A percentile compares a stretch with the other conserved stretches of the same genome.
Evolutionary conservation across 192 early-diverging fungal genomes (phyloP).

Genomic region (Umbelopsis isabellina): DNA sequence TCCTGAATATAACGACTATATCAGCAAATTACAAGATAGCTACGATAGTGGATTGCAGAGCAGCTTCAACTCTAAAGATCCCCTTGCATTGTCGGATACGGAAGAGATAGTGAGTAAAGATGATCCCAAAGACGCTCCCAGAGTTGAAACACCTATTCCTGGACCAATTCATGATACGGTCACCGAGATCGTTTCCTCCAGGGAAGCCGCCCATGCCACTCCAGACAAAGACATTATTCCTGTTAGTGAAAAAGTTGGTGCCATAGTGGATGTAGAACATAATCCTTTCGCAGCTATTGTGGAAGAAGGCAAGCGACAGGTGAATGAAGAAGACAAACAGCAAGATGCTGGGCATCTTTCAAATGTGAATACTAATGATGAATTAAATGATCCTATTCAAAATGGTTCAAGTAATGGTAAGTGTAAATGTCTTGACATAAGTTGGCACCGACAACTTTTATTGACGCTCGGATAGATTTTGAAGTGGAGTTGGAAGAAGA

Average conservation of each 20-base stretch:
- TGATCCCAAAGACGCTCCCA: not conserved
- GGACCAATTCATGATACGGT: not conserved
- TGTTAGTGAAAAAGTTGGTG: not conserved
- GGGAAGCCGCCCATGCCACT: not conserved
- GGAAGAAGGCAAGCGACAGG: not conserved
- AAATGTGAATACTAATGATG: no score
- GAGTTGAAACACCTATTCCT: not conserved
- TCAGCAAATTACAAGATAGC: not conserved
- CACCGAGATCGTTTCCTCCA: not conserved
- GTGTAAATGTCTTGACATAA: no score
- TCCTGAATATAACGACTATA: not conserved
- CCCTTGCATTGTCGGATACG: not conserved
- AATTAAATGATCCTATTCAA: no score
- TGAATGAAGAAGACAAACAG: not conserved
- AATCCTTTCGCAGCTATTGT: constrained; percentile 13
- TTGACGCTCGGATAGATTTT: no score
- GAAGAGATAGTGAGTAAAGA: not conserved
- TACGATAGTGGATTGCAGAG: constrained; percentile 1
- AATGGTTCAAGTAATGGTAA: no score
- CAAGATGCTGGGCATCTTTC: not conserved
- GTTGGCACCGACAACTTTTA: no score
- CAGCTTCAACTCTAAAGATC: not conserved
- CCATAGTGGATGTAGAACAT: not conserved
- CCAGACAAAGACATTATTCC: not conserved
- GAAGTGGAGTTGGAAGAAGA: no score